phyloP scores from a whole-genome alignment of 257 asterid genomes.

The Gentiana straminea region DNA sequence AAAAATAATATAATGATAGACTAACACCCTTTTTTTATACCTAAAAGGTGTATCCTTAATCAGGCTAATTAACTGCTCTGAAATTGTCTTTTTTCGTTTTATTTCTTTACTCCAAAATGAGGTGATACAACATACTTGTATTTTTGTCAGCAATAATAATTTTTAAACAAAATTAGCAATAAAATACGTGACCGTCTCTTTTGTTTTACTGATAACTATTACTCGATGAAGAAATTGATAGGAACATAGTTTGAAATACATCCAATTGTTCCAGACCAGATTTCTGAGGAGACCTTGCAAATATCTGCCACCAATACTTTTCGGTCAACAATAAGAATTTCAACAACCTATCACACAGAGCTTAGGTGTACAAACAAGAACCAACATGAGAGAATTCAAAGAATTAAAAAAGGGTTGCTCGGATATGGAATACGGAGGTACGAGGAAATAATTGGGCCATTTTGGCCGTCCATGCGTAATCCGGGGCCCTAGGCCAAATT shows the following conservation, averaged over 20 bases:
- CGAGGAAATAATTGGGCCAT: no score
- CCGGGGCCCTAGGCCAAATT: no score
- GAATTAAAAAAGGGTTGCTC: no score
- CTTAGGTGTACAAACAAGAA: not conserved
- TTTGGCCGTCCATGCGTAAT: no score
- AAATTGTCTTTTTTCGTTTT: not conserved
- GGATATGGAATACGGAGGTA: no score
- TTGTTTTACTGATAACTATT: not conserved
- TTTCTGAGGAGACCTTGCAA: not conserved
- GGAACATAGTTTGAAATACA: not conserved
- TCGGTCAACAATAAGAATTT: not conserved
- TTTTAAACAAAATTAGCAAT: not conserved
- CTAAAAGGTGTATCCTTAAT: not conserved
- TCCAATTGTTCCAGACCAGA: not conserved
- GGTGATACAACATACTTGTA: no score
- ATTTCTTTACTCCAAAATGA: not conserved
- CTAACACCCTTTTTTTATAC: not conserved
- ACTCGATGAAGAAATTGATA: not conserved
- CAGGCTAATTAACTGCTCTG: not conserved
- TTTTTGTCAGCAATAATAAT: no score
- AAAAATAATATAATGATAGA: no score
- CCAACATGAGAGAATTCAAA: no score
- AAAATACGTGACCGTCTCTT: not conserved
- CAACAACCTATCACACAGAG: no score
- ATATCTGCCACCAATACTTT: not conserved